These are phyloP conservation scores for Tuber borchii DNA, from an alignment of 495 filamentous ascomycete species.

Conservation along the genomic window DNA sequence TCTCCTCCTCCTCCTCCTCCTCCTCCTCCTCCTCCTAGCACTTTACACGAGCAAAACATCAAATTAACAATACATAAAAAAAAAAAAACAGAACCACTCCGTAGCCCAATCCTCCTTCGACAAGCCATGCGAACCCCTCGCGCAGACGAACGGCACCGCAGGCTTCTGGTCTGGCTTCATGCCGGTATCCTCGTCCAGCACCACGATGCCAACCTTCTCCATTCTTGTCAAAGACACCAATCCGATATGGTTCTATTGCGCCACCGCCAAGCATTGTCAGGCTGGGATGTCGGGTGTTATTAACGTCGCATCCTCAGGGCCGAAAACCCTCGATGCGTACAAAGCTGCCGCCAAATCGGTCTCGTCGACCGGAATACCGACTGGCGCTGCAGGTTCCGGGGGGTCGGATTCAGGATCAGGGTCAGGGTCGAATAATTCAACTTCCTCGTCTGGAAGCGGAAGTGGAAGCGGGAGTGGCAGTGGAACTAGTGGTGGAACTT, in stretches of 20 bases:
- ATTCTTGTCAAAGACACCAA: slow-evolving; percentile 47
- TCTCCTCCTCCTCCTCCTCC: no score
- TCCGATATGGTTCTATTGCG: slow-evolving; percentile 52
- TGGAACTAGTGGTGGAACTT: background rate
- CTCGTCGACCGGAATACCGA: slow-evolving; percentile 15
- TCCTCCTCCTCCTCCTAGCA: no score
- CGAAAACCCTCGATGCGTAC: slow-evolving; percentile 20
- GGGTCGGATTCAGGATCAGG: background rate
- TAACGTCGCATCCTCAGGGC: slow-evolving; percentile 40
- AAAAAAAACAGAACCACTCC: slow-evolving; percentile 46
- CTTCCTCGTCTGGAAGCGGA: background rate
- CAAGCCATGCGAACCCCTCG: slow-evolving; percentile 45
- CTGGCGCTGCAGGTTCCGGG: slow-evolving; percentile 20
- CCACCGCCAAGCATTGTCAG: slow-evolving; percentile 48
- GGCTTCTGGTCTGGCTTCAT: slow-evolving; percentile 64
- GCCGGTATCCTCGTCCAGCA: slow-evolving; percentile 44
- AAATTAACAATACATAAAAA: slow-evolving; percentile 15
- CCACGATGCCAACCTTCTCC: slow-evolving; percentile 44
- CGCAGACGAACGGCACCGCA: slow-evolving; percentile 45
- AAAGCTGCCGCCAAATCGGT: slow-evolving; percentile 18
- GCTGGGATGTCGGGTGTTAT: slow-evolving; percentile 51
- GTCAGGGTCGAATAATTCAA: no score
- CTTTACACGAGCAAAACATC: background rate
- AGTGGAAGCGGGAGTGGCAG: background rate
- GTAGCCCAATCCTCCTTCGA: slow-evolving; percentile 47